phyloP scores from a whole-genome alignment of 306 rosid species.

The Dicorynia guianensis region DNA sequence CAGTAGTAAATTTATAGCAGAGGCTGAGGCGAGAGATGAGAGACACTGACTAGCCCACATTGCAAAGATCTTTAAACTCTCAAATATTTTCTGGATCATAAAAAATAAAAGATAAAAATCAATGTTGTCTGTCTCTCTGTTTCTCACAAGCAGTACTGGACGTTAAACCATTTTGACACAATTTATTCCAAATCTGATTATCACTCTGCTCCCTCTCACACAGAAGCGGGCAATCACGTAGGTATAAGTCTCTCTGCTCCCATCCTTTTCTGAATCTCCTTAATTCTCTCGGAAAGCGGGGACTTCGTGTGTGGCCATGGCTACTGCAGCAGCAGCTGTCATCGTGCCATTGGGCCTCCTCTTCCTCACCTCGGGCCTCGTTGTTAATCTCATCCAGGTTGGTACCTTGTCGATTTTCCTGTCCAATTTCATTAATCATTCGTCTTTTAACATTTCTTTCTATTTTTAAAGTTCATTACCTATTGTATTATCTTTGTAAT shows the following conservation, averaged over 20 bases:
- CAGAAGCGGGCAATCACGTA: too few relatives aligned
- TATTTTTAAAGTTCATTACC: background rate
- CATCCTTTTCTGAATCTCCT: constrained; percentile 16
- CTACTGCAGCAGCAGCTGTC: constrained; percentile 79
- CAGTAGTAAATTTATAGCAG: too few relatives aligned
- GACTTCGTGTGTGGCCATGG: constrained; percentile 58
- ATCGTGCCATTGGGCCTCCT: constrained; percentile 83
- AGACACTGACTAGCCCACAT: too few relatives aligned
- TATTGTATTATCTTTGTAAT: too few relatives aligned
- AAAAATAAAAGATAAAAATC: too few relatives aligned
- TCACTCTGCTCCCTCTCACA: background rate
- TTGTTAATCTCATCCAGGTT: constrained; percentile 83
- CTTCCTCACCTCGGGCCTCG: constrained; percentile 88
- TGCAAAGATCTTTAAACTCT: too few relatives aligned
- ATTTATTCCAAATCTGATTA: background rate
- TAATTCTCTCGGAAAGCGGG: constrained; percentile 18
- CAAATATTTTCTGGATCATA: too few relatives aligned
- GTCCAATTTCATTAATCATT: too few relatives aligned
- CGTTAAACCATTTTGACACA: background rate
- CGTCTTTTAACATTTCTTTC: background rate
- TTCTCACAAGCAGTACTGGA: too few relatives aligned
- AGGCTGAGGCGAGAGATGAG: too few relatives aligned
- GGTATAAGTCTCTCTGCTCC: constrained; percentile 4
- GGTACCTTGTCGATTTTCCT: constrained; percentile 52
- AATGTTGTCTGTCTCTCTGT: too few relatives aligned